Base-by-base conservation (phyloP, 2,329 filamentous ascomycete species). In the Raffaelea arxii region DNA sequence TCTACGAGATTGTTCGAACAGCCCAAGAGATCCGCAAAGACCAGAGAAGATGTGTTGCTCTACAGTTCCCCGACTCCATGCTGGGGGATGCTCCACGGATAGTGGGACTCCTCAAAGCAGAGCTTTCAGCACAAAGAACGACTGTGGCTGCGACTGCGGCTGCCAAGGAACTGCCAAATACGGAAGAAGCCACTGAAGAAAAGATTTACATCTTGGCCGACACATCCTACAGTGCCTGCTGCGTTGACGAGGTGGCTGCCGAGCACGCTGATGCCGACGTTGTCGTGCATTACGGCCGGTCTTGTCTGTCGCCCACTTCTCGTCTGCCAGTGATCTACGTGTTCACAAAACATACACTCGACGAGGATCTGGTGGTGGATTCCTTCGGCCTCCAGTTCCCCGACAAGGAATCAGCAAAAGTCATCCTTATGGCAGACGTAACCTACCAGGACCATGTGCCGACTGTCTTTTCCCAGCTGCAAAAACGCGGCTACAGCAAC, bases 21-120 rank as follows among this genome's bases (percentile, higher is more conserved):
- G 76, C 88, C 42, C 64, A 68, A 30, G 86, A 95, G 63, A 84
- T 98, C 41, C 71, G 72, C n/a, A 65, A 71, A 5, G 84, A 80
- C 38, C 73, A 73, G 62, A 94, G 87, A 77, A 76, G 68, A 51
- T 77, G 84, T 43, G 77, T 98, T 25, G 92, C 89, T 1, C 68
- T 98, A n/a, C 92, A 98, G 61, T 97, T 98, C 56, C 91, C 92
- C 0, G 92, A 98, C 65, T 75, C 83, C 24, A 94, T 97, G 87
- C 75, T 98, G 1, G 72, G 78, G 1, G 89, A 98, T 71, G 87
- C 86, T 9, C 84, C 88, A 5, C 75, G 84, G 48, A 86, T 96
- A 0, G 88, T 84, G 47, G 79, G 82, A 46, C 68, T 79, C 1
- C 65, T 94, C 51, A 53, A 52, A 14, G 44, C 49, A 10, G 65